Conservation (phyloP, 2,329 filamentous ascomycete species). For the Nigrospora sphaerica region DNA sequence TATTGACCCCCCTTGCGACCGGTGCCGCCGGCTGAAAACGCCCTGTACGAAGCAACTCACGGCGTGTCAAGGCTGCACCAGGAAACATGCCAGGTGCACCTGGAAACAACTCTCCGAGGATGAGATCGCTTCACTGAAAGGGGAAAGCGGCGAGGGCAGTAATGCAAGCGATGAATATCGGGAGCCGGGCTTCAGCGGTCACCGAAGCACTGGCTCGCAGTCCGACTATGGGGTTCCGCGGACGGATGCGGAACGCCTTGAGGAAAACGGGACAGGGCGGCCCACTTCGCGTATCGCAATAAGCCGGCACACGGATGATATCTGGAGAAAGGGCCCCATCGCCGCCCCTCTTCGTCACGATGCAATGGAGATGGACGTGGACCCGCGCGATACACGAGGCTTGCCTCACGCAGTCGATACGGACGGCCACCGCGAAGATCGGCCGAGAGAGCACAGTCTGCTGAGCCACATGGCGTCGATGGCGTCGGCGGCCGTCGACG, state of each 20-base stretch:
- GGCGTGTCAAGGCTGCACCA: constrained; percentile 80
- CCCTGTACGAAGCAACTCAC: constrained; percentile 82
- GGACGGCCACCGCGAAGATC: constrained; percentile 3
- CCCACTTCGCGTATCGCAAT: constrained; percentile 16
- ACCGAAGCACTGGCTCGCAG: constrained; percentile 13
- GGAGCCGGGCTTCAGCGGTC: constrained; percentile 8
- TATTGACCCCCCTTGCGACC: constrained; percentile 77
- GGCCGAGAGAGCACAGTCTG: constrained; percentile 13
- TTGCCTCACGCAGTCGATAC: constrained; percentile 8
- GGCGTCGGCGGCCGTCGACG: constrained; percentile 22
- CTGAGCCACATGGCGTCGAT: constrained; percentile 29
- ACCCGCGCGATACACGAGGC: constrained; percentile 14
- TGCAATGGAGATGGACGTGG: constrained; percentile 23
- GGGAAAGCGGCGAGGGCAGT: constrained; percentile 18
- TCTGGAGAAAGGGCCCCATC: constrained; percentile 22
- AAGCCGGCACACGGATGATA: constrained; percentile 18
- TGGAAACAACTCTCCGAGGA: constrained; percentile 77
- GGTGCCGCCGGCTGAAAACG: constrained; percentile 72
- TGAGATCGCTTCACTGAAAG: constrained; percentile 40
- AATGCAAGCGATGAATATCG: constrained; percentile 20
- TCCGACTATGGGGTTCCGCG: constrained; percentile 11
- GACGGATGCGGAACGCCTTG: constrained; percentile 13
- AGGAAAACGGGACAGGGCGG: constrained; percentile 12
- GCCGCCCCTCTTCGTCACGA: constrained; percentile 10
- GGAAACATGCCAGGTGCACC: constrained; percentile 82